Base-by-base conservation (phyloP, 108 stramenopile genomes). In the Hondaea fermentalgiana region DNA sequence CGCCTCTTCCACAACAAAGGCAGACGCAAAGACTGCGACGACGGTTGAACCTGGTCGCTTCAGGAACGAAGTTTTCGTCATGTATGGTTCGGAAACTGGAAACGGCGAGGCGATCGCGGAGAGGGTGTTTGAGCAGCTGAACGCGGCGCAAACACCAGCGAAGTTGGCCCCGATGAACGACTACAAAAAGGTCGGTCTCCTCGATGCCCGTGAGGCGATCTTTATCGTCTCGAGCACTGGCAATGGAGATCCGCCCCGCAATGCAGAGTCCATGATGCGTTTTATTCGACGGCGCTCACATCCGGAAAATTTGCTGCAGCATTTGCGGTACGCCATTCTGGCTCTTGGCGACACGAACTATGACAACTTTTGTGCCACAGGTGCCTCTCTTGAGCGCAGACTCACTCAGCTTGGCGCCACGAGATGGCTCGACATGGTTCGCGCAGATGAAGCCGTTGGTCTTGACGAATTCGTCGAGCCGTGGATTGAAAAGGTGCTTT, bases 361-460 rank as follows among this genome's bases (percentile, higher is more conserved):
- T 58, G 96, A 96, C 91, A 94, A 96, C 57, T 98, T 95, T 89
- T 96, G 96, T 89, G 92, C 92, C n/a, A 90, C 89, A 0, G 97
- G 95, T 0, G 93, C 95, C 76, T 55, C 89, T 3, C 87, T 96
- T 21, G 95, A 96, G 87, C 93, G 88, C 55, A 88, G 93, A 59
- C 23, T 98, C 60, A 21, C 42, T 2, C 94, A 96, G 58, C 88
- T 96, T 58, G 96, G 97, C 58, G 97, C 95, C 4, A 91, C 87
- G 5, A 72, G 94, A 2, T 89, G 91, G 60, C 44, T 89, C 35
- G 88, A 72, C 5, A 43, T 96, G n/a, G 94, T 89, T 16, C 94
- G 91, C 72, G 97, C 96, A 8, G 97, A 98, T 91, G 97, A 98
- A 92, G 97, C 94, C 4, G 95, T 94, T 5, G 96, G 96, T 4